These are phyloP conservation scores for Fragaria ananassa DNA, from an alignment of 306 rosid genomes.

Conservation along the genomic window DNA sequence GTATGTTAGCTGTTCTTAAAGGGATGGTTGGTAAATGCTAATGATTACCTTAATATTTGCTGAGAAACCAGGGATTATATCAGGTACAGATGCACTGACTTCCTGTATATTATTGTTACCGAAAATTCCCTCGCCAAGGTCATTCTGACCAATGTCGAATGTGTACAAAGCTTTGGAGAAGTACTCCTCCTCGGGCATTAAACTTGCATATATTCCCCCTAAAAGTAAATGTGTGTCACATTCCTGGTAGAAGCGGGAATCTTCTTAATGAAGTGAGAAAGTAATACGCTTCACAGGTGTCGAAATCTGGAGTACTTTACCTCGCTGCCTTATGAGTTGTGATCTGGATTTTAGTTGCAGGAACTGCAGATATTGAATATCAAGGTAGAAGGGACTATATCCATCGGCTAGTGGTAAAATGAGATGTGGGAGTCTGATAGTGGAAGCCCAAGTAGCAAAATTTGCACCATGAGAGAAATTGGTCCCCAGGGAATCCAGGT, in stretches of 20 bases:
- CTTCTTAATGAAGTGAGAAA: not conserved
- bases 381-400: conserved; percentile 44
- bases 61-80: conserved; percentile 31
- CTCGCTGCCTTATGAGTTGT: conserved; percentile 21
- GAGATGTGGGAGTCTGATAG: conserved; percentile 29
- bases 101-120: conserved; percentile 22
- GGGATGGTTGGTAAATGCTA: not conserved
- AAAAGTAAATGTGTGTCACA: not conserved
- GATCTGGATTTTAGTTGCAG: conserved; percentile 22
- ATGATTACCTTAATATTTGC: conserved; percentile 34
- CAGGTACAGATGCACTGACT: conserved; percentile 35
- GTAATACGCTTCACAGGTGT: not conserved
- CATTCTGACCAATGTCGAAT: conserved; percentile 50
- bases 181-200: conserved; percentile 25
- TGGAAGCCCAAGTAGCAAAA: conserved; percentile 39
- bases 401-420: conserved; percentile 24
- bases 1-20: not conserved
- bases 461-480: conserved; percentile 41
- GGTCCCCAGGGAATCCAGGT: conserved; percentile 39
- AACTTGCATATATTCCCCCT: conserved; percentile 13
- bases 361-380: conserved; percentile 37
- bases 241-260: not conserved
- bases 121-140: conserved; percentile 20
- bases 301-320: conserved; percentile 6
- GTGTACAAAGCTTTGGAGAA: conserved; percentile 44